phyloP scores from a whole-genome alignment of 2,329 filamentous ascomycete species.

The Pyrenophora tritici-repentis region DNA sequence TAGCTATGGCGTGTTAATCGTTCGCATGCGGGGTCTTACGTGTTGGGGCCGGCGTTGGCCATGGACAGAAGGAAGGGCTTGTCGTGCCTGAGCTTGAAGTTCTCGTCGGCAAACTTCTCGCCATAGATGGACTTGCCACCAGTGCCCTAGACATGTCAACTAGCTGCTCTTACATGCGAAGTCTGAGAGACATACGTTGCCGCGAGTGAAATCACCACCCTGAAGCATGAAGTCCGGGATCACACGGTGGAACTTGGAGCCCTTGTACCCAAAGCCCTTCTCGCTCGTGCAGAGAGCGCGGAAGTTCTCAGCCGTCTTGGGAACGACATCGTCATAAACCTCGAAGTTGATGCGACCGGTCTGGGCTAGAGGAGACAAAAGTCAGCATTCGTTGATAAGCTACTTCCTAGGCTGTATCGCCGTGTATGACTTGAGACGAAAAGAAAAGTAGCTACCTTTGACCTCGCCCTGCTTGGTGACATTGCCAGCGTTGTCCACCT shows the following conservation, averaged over 20 bases:
- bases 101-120: slow-evolving; percentile 93
- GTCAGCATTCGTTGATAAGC: slow-evolving; percentile 25
- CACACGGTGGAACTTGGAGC: slow-evolving; percentile 88
- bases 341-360: slow-evolving; percentile 83
- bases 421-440: slow-evolving; percentile 11
- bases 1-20: slow-evolving; percentile 8
- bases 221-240: slow-evolving; percentile 95
- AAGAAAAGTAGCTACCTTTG: slow-evolving; percentile 59
- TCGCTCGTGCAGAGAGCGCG: slow-evolving; percentile 78
- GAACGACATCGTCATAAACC: slow-evolving; percentile 83
- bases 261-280: slow-evolving; percentile 82
- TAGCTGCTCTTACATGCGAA: slow-evolving; percentile 7
- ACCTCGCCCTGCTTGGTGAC: slow-evolving; percentile 51
- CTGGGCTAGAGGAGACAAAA: slow-evolving; percentile 61
- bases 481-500: slow-evolving; percentile 63
- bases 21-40: slow-evolving; percentile 55
- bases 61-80: slow-evolving; percentile 83
- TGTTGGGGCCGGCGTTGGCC: slow-evolving; percentile 96
- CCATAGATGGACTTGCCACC: slow-evolving; percentile 95
- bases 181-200: slow-evolving; percentile 69
- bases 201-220: slow-evolving; percentile 92
- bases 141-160: slow-evolving; percentile 66
- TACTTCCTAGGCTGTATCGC: not conserved
- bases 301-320: slow-evolving; percentile 89
- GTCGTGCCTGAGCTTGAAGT: slow-evolving; percentile 78